Evolutionary conservation across 106 monocot genomes (phyloP).

Genomic region (Amphibolis antarctica): DNA sequence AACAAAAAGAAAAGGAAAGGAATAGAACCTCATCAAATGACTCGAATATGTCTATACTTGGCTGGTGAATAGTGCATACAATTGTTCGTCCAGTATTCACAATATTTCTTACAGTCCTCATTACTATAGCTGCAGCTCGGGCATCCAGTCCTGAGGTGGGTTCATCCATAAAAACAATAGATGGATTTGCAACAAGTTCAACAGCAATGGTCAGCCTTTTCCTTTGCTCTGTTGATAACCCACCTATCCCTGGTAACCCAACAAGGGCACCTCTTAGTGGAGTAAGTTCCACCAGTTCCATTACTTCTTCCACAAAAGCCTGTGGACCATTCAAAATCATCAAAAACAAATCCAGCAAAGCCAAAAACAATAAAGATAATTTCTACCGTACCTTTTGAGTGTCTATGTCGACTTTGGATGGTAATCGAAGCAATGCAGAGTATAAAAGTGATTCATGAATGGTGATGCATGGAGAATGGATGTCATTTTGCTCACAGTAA

Average conservation of each 20-base stretch:
- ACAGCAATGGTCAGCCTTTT: constrained; percentile 96
- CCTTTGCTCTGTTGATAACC: constrained; percentile 87
- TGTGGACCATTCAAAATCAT: constrained; percentile 15
- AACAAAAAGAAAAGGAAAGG: background rate
- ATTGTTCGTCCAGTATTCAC: constrained; percentile 97
- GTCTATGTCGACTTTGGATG: constrained; percentile 49
- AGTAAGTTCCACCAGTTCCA: constrained; percentile 95
- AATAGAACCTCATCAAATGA: constrained; percentile 91
- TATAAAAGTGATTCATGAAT: constrained; percentile 80
- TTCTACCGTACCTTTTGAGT: constrained; percentile 46
- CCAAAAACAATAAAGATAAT: background rate
- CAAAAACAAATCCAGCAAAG: background rate
- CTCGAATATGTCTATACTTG: constrained; percentile 99
- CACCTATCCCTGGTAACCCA: constrained; percentile 85
- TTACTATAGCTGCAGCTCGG: constrained; percentile 91
- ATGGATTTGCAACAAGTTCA: constrained; percentile 97
- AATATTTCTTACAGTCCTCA: constrained; percentile 99
- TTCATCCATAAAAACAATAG: constrained; percentile 99
- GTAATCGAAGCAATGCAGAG: constrained; percentile 88
- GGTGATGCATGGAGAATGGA: constrained; percentile 97
- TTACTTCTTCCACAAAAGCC: constrained; percentile 95
- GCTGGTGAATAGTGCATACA: constrained; percentile 99
- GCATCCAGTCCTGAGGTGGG: constrained; percentile 99
- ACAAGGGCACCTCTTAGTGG: constrained; percentile 76
- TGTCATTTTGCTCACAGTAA: constrained; percentile 96